phyloP scores from a whole-genome alignment of 495 filamentous ascomycete genomes.

The Letharia lupina region DNA sequence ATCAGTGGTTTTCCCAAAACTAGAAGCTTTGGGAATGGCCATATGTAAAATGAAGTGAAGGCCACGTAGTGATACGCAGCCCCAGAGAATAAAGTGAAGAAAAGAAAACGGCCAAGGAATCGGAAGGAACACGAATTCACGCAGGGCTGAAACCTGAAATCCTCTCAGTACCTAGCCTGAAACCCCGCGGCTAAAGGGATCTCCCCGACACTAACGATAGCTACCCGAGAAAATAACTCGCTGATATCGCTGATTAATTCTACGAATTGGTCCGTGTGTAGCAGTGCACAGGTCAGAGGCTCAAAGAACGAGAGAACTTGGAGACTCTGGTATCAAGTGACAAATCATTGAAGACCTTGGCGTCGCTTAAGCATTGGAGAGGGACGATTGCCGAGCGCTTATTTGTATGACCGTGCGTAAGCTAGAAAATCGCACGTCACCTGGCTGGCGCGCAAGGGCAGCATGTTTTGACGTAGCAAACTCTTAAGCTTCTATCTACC shows the following conservation, averaged over 20 bases:
- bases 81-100: not conserved
- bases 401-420: not conserved
- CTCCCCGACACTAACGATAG: constrained; percentile 6
- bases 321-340: not conserved
- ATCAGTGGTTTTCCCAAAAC: constrained; percentile 3
- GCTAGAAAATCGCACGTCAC: not conserved
- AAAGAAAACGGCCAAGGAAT: constrained; percentile 2
- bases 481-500: not conserved
- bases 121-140: not conserved
- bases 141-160: not conserved
- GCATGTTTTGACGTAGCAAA: constrained; percentile 1
- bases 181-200: not conserved
- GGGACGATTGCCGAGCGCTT: not conserved
- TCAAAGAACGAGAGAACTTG: not conserved
- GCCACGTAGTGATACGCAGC: constrained; percentile 9
- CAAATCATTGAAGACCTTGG: not conserved
- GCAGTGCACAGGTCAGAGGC: too few relatives aligned
- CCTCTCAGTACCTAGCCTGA: not conserved
- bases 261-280: not conserved
- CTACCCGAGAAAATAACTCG: constrained; percentile 11
- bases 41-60: constrained; percentile 7
- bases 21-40: constrained; percentile 5
- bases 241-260: constrained; percentile 1
- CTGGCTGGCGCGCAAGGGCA: not conserved
- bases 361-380: not conserved